These are phyloP conservation scores for Zostera marina DNA, from an alignment of 116 monocot genomes.

Conservation along the genomic window DNA sequence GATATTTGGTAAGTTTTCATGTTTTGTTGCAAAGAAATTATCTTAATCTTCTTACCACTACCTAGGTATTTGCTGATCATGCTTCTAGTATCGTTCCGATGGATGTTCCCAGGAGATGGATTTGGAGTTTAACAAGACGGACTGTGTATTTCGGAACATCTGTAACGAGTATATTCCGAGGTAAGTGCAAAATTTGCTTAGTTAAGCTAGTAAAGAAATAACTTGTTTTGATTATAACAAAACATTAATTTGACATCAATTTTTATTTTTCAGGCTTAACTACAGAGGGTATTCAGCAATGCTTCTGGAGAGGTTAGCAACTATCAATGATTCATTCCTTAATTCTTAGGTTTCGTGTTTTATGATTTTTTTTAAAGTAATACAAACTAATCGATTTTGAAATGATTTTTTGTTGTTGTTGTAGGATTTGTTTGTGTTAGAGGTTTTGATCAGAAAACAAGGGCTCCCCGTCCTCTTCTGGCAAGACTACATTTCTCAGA, in stretches of 20 bases:
- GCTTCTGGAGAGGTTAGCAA: slow-evolving; percentile 83
- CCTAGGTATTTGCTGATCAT: slow-evolving; percentile 98
- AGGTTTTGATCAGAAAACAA: slow-evolving; percentile 29
- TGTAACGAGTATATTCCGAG: slow-evolving; percentile 86
- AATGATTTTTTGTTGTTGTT: background rate
- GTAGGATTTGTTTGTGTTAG: slow-evolving; percentile 37
- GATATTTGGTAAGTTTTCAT: background rate
- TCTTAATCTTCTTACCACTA: background rate
- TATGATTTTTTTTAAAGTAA: background rate
- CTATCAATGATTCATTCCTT: background rate
- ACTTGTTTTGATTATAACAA: no score
- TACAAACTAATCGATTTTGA: no score
- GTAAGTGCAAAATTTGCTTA: slow-evolving; percentile 12
- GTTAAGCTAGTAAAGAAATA: no score
- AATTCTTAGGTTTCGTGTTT: background rate
- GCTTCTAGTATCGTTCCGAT: slow-evolving; percentile 60
- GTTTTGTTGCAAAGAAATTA: background rate
- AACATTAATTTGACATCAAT: background rate
- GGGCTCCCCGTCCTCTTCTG: slow-evolving; percentile 22
- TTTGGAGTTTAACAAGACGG: slow-evolving; percentile 86
- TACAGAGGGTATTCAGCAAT: slow-evolving; percentile 75
- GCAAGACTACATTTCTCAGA: slow-evolving; percentile 27
- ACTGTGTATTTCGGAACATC: slow-evolving; percentile 97
- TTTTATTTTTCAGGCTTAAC: slow-evolving; percentile 40
- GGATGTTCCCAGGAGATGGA: slow-evolving; percentile 58